Evolutionary conservation across 1,284 basidiomycete species (phyloP), one percentile per base, ranked within the genome.

Genomic region (Pseudozyma pruni): DNA sequence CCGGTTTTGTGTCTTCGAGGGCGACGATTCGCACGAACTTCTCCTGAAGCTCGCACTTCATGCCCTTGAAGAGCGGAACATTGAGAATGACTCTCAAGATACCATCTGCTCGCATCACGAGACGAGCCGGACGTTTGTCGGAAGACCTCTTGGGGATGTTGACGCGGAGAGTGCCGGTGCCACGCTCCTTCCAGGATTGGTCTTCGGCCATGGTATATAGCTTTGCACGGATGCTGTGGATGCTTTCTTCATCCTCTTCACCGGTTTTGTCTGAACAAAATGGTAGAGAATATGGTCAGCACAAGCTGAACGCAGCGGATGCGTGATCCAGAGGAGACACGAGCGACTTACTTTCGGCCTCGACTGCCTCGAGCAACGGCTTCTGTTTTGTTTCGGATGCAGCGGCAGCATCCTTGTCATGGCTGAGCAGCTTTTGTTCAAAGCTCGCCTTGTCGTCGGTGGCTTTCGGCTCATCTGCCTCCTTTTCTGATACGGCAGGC

Each of bases 101-200:
- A 1, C 93, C 94, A 75, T 97, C 94, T 73, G 94, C 92, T 56
- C 94, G 88, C 93, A 97, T 96, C 34, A 97, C 94, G 42, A 94
- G 85, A 56, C 93, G 88, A 40, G 92, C 90, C 11, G 89, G 88
- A 8, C 52, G 44, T 27, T 85, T 85, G 37, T 88, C 89, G 74
- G 91, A 90, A 16, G 57, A 43, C 4, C 29, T 22, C 48, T 72
- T 75, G 35, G 67, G 87, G 27, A 93, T 89, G 78, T 95, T 95
- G 72, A 95, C 83, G 78, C 89, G 92, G 60, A 96, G 80, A 16
- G 87, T 86, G 1, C 94, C 94, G 14, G 89, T 91, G 9, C 94
- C 94, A 41, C 91, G 87, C 81, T 97, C 94, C 80, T 90, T 92
- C 93, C 93, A 97, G 57, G 85, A 85, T 78, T 87, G 85, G 72